Conservation (phyloP, 495 filamentous ascomycete genomes). For the Penicillium antarcticum region DNA sequence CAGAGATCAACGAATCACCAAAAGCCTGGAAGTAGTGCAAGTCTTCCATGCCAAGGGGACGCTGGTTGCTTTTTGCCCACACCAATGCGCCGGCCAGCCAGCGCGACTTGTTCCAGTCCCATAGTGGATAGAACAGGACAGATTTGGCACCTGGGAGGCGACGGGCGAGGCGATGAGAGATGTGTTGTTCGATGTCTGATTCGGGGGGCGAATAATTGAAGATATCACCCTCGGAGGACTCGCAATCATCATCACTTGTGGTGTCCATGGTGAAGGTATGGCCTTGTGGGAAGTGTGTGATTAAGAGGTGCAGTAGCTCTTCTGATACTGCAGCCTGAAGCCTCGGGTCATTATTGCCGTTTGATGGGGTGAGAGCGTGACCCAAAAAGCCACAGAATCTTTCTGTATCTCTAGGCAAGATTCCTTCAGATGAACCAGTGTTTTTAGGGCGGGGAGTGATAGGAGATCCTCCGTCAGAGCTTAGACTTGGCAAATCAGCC, state of each 20-base stretch:
- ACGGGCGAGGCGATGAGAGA: slow-evolving; percentile 7
- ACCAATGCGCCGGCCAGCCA: slow-evolving; percentile 62
- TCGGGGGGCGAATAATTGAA: neutral
- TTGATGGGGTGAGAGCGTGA: slow-evolving; percentile 1
- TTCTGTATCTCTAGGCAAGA: neutral
- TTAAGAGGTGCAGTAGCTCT: slow-evolving; percentile 21
- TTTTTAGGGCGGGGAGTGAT: slow-evolving; percentile 15
- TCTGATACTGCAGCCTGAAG: slow-evolving; percentile 9
- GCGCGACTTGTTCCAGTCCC: slow-evolving; percentile 55
- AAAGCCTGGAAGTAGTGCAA: slow-evolving; percentile 55
- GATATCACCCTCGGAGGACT: neutral
- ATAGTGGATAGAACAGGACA: slow-evolving; percentile 57
- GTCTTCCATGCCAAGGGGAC: slow-evolving; percentile 43
- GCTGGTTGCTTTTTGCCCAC: slow-evolving; percentile 49
- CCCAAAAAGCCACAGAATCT: slow-evolving; percentile 13
- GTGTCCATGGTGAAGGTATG: slow-evolving; percentile 23
- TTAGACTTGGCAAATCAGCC: neutral
- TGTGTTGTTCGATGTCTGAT: neutral
- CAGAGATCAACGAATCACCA: slow-evolving; percentile 57
- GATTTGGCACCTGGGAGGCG: slow-evolving; percentile 49
- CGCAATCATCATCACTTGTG: neutral
- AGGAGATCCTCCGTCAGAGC: slow-evolving; percentile 2
- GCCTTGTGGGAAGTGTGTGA: slow-evolving; percentile 27
- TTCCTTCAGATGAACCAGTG: neutral
- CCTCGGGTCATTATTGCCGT: neutral